phyloP scores from a whole-genome alignment of 2,329 filamentous ascomycete species.

The Sclerotiophoma versabilis region DNA sequence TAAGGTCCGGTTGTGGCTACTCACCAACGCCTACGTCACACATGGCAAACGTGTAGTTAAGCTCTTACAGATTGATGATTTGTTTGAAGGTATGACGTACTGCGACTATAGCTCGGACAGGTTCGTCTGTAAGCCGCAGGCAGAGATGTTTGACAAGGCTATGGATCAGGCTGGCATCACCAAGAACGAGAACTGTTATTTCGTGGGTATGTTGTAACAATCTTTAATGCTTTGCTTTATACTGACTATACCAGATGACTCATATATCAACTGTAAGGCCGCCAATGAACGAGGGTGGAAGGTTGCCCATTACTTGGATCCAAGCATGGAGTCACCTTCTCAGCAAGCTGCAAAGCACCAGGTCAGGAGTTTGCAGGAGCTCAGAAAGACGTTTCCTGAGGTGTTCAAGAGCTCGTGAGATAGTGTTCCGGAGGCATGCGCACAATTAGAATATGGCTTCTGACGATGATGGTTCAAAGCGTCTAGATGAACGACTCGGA shows the following conservation, averaged over 20 bases:
- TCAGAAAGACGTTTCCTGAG: constrained; percentile 79
- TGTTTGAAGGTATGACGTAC: constrained; percentile 94
- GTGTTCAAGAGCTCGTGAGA: constrained; percentile 70
- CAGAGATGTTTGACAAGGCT: constrained; percentile 84
- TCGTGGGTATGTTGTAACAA: constrained; percentile 73
- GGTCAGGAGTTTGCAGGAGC: constrained; percentile 76
- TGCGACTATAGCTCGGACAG: constrained; percentile 82
- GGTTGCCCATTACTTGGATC: constrained; percentile 83
- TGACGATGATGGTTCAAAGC: neutral
- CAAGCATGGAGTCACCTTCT: constrained; percentile 68
- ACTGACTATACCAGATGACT: constrained; percentile 73
- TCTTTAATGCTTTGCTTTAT: neutral
- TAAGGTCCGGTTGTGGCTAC: constrained; percentile 89
- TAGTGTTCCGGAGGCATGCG: neutral
- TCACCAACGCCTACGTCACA: constrained; percentile 94
- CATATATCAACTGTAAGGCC: constrained; percentile 78
- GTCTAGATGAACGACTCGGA: neutral
- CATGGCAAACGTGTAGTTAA: constrained; percentile 84
- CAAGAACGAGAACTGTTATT: constrained; percentile 78
- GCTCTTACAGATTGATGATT: constrained; percentile 80
- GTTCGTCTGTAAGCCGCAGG: constrained; percentile 86
- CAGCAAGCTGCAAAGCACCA: constrained; percentile 74
- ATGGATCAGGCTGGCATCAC: constrained; percentile 82
- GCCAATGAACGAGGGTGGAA: constrained; percentile 86
- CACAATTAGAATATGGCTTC: neutral